Base-by-base conservation (phyloP, 2,329 filamentous ascomycete species). In the Colletotrichum gigasporum region DNA sequence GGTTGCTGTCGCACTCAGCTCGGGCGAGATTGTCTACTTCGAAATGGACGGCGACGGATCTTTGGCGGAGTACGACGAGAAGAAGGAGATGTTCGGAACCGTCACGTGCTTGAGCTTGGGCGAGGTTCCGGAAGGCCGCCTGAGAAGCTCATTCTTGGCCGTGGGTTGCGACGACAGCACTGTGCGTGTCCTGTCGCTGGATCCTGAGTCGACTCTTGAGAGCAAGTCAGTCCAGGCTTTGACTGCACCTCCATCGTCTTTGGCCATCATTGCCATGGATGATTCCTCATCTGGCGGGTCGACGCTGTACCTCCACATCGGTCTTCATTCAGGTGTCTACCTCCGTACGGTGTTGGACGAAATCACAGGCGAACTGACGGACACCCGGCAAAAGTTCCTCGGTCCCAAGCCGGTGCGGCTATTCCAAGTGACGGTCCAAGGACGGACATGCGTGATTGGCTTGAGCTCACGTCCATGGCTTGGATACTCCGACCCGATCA, bases 81-180 rank as follows among this genome's bases (percentile, higher is more conserved):
- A 95, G 76, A 93, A 94, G 71, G 91, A 96, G 72, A 96, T 99
- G 91, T 94, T 92, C 55, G 95, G 94, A 45, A 97, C 94, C 0
- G 94, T 99, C 50, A 98, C 94, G 16, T 96, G 92, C 69, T 83
- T 99, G n/a, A 97, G 94, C 71, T 84, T 99, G 53, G 96, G 95
- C 3, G 91, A 96, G 55, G 94, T 98, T 12, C 95, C 96, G 0
- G 92, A 96, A 77, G 96, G 96, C 26, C 90, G 94, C 50, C 82
- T 95, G 41, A 87, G 96, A 74, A 97, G 94, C 75, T 93, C 93
- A 2, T 99, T 96, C 80, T 84, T 98, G 55, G 96, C 96, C 42
- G 95, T 99, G 44, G 96, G 96, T 5, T 98, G 95, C 74, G 96
- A 97, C 72, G 96, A 99, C 77, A 94, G 93, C 63, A 98, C 96